Evolutionary conservation across 768 basidiomycete genomes (phyloP), one percentile per base, ranked within the genome.

Genomic region (Hypsizygus marmoreus): DNA sequence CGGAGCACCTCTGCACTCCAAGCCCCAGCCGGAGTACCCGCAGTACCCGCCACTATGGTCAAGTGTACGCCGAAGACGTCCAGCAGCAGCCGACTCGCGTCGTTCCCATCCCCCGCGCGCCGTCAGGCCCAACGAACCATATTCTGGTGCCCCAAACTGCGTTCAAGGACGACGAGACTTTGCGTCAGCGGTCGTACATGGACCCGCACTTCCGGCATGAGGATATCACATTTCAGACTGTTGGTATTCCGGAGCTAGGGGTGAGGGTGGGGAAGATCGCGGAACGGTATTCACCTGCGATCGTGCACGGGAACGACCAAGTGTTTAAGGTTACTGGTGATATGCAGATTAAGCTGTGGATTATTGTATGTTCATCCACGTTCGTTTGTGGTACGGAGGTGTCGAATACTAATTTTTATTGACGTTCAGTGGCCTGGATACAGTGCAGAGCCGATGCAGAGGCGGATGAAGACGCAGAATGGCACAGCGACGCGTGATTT

Each of bases 371-470:
- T 38, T 16, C 6, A n/a, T 31, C 35, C 17, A 14, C 19, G 23
- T 23, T 32, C 4, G 13, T 13, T 11, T 6, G 14, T 5, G 17
- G 12, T 29, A 3, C n/a, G 8, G 20, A 20, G 26, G n/a, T 29
- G 38, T 11, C 22, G n/a, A 20, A 25, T 14, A 17, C 33, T 45
- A 32, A 47, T 25, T 11, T n/a, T n/a, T n/a, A n/a, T n/a, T 29
- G 32, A 9, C 39, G 37, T 38, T 2, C 45, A 77, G 77, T 79
- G 76, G 77, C 75, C 77, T 5, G 77, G 77, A 1, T 78, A 78
- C 58, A 61, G 62, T 16, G 39, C 49, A n/a, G 54, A 65, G 36
- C 63, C 70, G 0, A 60, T 65, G 23, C 63, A 70, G 54, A 72
- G 68, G 50, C 69, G 71, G 4, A 50, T 75, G 40, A 51, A 54